phyloP scores from a whole-genome alignment of 805 yeast genomes.

The Ogataea chonburiensis region DNA sequence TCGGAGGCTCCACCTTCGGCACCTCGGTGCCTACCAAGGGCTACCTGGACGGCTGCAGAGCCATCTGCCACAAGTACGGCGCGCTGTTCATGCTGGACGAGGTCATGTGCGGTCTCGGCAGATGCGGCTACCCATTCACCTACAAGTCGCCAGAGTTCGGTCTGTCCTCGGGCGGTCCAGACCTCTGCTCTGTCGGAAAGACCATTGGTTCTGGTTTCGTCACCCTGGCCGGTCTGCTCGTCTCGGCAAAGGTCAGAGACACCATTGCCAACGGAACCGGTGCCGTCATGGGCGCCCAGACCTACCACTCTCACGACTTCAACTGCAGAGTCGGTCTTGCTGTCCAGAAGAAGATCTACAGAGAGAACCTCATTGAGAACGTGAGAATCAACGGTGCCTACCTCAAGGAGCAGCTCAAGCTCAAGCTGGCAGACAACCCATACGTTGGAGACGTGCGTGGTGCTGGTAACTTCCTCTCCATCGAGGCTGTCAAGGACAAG shows the following conservation, averaged over 20 bases:
- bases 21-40: slow-evolving; percentile 45
- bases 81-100: slow-evolving; percentile 51
- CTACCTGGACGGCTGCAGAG: slow-evolving; percentile 45
- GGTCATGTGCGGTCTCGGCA: slow-evolving; percentile 58
- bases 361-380: slow-evolving; percentile 38
- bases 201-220: slow-evolving; percentile 50
- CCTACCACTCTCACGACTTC: slow-evolving; percentile 50
- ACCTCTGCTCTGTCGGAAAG: slow-evolving; percentile 49
- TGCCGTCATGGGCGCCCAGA: slow-evolving; percentile 45
- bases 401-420: slow-evolving; percentile 39
- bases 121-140: slow-evolving; percentile 41
- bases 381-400: slow-evolving; percentile 43
- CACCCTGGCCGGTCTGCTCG: slow-evolving; percentile 46
- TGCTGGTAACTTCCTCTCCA: slow-evolving; percentile 57
- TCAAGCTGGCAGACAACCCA: slow-evolving; percentile 35
- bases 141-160: slow-evolving; percentile 49
- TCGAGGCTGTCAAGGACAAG: slow-evolving; percentile 56
- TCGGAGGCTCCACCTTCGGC: slow-evolving; percentile 48
- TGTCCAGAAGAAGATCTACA: slow-evolving; percentile 42
- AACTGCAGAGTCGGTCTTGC: slow-evolving; percentile 47
- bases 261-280: slow-evolving; percentile 42
- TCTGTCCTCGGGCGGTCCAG: slow-evolving; percentile 44
- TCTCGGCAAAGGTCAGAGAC: slow-evolving; percentile 41
- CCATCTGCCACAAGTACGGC: slow-evolving; percentile 51
- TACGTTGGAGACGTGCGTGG: slow-evolving; percentile 63